phyloP scores from a whole-genome alignment of 805 yeast genomes.

The Metschnikowia lachancei region DNA sequence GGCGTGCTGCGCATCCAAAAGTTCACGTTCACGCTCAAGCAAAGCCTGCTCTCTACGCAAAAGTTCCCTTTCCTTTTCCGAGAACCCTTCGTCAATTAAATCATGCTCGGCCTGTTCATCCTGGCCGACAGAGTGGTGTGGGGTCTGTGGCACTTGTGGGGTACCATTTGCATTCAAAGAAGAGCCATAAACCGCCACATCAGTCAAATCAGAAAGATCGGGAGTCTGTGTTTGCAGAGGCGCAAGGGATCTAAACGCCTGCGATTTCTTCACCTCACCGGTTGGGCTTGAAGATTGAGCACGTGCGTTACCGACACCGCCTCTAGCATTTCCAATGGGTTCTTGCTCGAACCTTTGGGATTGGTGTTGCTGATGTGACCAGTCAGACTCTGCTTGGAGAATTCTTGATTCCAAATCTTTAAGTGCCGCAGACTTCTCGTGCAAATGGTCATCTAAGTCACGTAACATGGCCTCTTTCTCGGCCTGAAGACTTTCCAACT shows the following conservation, averaged over 20 bases:
- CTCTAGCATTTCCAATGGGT: background rate
- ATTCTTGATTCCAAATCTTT: conserved; percentile 5
- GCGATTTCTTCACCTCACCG: too few relatives aligned
- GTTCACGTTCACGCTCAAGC: conserved; percentile 17
- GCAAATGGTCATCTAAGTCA: conserved; percentile 12
- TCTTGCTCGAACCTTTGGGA: conserved; percentile 1
- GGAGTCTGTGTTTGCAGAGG: conserved; percentile 16
- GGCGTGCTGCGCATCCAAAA: conserved; percentile 1
- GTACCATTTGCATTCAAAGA: conserved; percentile 29
- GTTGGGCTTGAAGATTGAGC: too few relatives aligned
- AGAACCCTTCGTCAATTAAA: background rate
- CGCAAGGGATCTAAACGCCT: background rate
- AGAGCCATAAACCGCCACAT: conserved; percentile 40
- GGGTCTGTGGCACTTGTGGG: conserved; percentile 3
- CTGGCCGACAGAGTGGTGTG: conserved; percentile 6
- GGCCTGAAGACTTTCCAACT: conserved; percentile 9
- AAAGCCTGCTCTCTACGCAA: conserved; percentile 29
- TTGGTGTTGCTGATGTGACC: conserved; percentile 1
- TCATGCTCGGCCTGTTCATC: background rate
- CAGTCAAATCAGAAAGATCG: conserved; percentile 36
- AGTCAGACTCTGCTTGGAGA: conserved; percentile 2
- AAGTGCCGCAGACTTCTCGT: conserved; percentile 9
- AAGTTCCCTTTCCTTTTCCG: conserved; percentile 26
- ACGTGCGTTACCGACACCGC: background rate
- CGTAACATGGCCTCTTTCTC: conserved; percentile 11